These are phyloP conservation scores for Malus fusca DNA, from an alignment of 306 rosid genomes.

Conservation along the genomic window DNA sequence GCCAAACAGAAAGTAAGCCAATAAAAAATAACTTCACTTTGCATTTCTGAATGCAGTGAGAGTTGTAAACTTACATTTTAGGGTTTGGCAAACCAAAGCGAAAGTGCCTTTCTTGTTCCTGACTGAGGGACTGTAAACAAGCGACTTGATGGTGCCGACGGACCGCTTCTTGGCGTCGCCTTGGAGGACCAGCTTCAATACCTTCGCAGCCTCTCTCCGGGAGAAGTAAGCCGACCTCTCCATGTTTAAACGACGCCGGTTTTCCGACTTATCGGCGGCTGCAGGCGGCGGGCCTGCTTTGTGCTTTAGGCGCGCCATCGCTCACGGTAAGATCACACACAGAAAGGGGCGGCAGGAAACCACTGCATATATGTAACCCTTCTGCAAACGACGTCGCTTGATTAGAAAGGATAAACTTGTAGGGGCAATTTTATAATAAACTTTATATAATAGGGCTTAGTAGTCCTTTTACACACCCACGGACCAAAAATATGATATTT, in stretches of 20 bases:
- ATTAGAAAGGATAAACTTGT: not conserved
- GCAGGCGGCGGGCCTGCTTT: not conserved
- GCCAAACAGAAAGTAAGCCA: not conserved
- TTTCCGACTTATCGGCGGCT: slow-evolving; percentile 15
- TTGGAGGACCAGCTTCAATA: slow-evolving; percentile 52
- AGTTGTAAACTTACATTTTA: slow-evolving; percentile 47
- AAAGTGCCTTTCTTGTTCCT: slow-evolving; percentile 83
- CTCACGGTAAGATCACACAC: not conserved
- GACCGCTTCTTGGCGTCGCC: slow-evolving; percentile 84
- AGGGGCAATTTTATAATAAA: not conserved
- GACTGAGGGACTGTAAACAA: slow-evolving; percentile 67
- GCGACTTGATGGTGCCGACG: slow-evolving; percentile 80
- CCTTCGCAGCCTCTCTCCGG: slow-evolving; percentile 80
- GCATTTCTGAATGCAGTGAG: not conserved
- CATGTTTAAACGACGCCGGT: slow-evolving; percentile 31
- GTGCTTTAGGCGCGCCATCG: slow-evolving; percentile 28
- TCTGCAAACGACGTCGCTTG: not conserved
- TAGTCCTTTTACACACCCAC: no score
- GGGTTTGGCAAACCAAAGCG: slow-evolving; percentile 82
- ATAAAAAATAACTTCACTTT: not conserved
- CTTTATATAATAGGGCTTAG: no score
- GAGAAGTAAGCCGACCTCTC: slow-evolving; percentile 82
- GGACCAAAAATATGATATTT: no score
- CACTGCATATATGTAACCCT: not conserved
- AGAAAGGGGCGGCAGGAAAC: not conserved